phyloP scores from a whole-genome alignment of 176 grass and related monocot species.

The Puya raimondii region DNA sequence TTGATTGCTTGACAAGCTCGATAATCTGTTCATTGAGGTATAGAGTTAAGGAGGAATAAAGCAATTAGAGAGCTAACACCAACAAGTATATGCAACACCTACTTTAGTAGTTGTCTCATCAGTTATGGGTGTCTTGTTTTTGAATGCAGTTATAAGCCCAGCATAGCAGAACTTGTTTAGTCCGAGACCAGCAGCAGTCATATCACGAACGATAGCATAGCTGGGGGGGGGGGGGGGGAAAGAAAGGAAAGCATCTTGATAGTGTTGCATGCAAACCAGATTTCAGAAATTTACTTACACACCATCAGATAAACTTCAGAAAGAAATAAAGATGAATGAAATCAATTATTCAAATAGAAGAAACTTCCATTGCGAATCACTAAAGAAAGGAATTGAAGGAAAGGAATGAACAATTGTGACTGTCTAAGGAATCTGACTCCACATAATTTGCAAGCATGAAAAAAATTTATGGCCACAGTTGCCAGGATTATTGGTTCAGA shows the following conservation, averaged over 20 bases:
- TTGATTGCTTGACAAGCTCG: conserved; percentile 88
- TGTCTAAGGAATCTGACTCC: too few species aligned
- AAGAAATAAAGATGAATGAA: background rate
- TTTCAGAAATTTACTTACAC: background rate
- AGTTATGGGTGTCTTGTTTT: conserved; percentile 71
- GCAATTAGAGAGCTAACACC: background rate
- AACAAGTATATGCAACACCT: conserved; percentile 14
- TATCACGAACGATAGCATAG: conserved; percentile 86
- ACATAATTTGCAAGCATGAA: too few species aligned
- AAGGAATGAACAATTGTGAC: background rate
- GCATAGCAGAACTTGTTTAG: conserved; percentile 96
- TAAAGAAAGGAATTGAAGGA: background rate
- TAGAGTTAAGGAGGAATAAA: background rate
- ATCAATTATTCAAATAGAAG: too few species aligned
- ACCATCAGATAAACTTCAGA: background rate
- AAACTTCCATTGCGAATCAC: background rate
- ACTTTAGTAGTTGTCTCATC: conserved; percentile 66
- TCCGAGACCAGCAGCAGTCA: conserved; percentile 92
- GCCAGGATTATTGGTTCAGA: background rate
- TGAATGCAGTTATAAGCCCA: conserved; percentile 87
- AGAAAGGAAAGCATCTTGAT: conserved; percentile 18
- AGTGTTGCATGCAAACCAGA: background rate
- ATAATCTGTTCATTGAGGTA: conserved; percentile 57
- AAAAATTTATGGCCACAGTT: too few species aligned
- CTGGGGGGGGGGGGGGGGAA: conserved; percentile 15